A percentile compares a stretch with the other conserved stretches of the same genome.
Conservation (phyloP, 73 alveolate genomes). For the Paramecium primaurelia region DNA sequence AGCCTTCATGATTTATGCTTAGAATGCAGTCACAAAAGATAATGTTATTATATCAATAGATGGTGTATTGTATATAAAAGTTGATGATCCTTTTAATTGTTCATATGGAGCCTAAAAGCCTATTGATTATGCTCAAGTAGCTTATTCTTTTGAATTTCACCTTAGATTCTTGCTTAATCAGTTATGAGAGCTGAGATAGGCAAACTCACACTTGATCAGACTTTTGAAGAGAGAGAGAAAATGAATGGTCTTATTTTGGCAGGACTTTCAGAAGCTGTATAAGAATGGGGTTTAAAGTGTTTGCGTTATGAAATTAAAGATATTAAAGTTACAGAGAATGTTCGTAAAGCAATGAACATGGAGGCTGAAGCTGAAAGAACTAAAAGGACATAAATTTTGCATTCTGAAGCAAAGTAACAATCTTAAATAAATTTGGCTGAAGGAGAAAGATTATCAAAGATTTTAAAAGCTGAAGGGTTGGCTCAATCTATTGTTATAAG, state of each 20-base stretch:
- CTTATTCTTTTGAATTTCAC: not conserved
- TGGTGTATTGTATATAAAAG: conserved; percentile 83
- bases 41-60: conserved; percentile 89
- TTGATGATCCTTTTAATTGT: conserved; percentile 46
- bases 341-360: conserved; percentile 77
- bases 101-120: conserved; percentile 57
- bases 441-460: conserved; percentile 71
- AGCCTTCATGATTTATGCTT: conserved; percentile 71
- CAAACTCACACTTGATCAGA: conserved; percentile 67
- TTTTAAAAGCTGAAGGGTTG: conserved; percentile 81
- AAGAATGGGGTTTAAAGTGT: conserved; percentile 84
- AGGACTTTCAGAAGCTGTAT: conserved; percentile 72
- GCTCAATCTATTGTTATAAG: conserved; percentile 58
- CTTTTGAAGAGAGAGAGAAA: conserved; percentile 85
- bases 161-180: conserved; percentile 80
- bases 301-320: conserved; percentile 87
- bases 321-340: conserved; percentile 76
- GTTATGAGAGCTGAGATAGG: conserved; percentile 94
- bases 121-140: conserved; percentile 36
- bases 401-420: conserved; percentile 78
- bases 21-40: conserved; percentile 87
- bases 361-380: conserved; percentile 86
- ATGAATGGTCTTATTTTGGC: conserved; percentile 73
- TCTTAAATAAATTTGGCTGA: conserved; percentile 76
- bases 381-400: conserved; percentile 80